phyloP scores from a whole-genome alignment of 1,284 basidiomycete species.

The Marasmius sp. region DNA sequence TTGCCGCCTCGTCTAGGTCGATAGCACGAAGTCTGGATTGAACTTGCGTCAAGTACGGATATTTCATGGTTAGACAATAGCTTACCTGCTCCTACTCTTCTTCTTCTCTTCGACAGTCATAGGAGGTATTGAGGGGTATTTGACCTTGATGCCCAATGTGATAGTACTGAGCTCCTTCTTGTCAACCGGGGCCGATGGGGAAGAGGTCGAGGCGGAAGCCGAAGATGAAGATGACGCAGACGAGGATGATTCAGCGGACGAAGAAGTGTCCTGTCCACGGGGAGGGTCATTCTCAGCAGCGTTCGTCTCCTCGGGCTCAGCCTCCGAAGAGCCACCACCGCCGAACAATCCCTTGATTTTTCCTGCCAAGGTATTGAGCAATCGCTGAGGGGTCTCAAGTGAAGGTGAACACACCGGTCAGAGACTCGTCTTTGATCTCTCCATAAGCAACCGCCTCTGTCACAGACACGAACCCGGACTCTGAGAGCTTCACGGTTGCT shows the following conservation, averaged over 20 bases:
- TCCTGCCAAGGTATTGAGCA: constrained; percentile 39
- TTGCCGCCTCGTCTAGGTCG: constrained; percentile 76
- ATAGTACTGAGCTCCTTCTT: constrained; percentile 52
- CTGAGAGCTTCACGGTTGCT: constrained; percentile 77
- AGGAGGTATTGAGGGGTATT: constrained; percentile 64
- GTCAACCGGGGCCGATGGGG: constrained; percentile 25
- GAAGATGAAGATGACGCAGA: constrained; percentile 28
- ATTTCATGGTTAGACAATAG: constrained; percentile 11
- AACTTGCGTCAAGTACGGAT: neutral
- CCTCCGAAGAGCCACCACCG: constrained; percentile 46
- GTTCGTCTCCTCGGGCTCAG: constrained; percentile 31
- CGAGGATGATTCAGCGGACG: constrained; percentile 25
- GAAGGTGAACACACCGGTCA: constrained; percentile 53
- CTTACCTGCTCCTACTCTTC: constrained; percentile 65
- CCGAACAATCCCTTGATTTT: constrained; percentile 87
- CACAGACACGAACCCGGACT: constrained; percentile 82
- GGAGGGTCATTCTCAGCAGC: constrained; percentile 40
- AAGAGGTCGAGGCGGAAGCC: constrained; percentile 21
- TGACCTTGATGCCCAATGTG: constrained; percentile 60
- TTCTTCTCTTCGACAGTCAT: constrained; percentile 77
- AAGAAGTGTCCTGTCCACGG: constrained; percentile 29
- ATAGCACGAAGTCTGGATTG: constrained; percentile 70
- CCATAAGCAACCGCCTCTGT: constrained; percentile 73
- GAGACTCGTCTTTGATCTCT: constrained; percentile 76
- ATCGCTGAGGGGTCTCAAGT: constrained; percentile 3